Evolutionary conservation across 2,329 filamentous ascomycete species (phyloP).

Genomic region (Ascosphaera apis): DNA sequence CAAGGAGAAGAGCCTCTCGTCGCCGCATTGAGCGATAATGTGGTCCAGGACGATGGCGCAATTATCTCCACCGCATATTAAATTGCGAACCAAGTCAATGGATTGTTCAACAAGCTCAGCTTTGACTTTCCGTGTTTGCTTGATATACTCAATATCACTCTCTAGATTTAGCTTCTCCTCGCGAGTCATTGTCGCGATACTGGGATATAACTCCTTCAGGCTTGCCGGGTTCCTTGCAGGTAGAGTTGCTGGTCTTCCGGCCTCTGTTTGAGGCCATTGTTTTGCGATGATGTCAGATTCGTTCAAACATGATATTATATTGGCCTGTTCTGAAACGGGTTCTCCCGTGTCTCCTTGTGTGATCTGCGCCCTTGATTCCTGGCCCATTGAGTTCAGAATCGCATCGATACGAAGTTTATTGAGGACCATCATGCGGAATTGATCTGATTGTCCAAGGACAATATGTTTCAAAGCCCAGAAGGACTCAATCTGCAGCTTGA

Average conservation of each 20-base stretch:
- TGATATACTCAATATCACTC: constrained; percentile 42
- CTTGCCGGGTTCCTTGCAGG: constrained; percentile 3
- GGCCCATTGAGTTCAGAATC: background rate
- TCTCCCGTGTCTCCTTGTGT: background rate
- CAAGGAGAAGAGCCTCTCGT: constrained; percentile 16
- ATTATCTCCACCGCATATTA: constrained; percentile 67
- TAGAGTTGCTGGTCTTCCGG: background rate
- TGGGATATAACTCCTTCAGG: constrained; percentile 12
- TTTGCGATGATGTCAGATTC: background rate
- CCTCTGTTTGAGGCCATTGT: background rate
- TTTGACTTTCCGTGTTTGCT: constrained; percentile 52
- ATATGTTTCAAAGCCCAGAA: constrained; percentile 90
- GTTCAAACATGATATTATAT: background rate
- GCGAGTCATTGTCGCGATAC: constrained; percentile 9
- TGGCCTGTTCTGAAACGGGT: background rate
- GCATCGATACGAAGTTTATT: background rate
- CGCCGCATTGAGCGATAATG: constrained; percentile 55
- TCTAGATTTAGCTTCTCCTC: constrained; percentile 26
- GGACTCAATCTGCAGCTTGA: constrained; percentile 60
- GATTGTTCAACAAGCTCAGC: constrained; percentile 76
- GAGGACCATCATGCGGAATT: background rate
- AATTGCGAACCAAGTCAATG: constrained; percentile 70
- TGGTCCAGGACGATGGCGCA: constrained; percentile 56
- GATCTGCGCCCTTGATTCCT: background rate
- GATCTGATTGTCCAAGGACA: constrained; percentile 21